Conservation (phyloP, 192 early-diverging fungal genomes). For the Kappamyces sp. region DNA sequence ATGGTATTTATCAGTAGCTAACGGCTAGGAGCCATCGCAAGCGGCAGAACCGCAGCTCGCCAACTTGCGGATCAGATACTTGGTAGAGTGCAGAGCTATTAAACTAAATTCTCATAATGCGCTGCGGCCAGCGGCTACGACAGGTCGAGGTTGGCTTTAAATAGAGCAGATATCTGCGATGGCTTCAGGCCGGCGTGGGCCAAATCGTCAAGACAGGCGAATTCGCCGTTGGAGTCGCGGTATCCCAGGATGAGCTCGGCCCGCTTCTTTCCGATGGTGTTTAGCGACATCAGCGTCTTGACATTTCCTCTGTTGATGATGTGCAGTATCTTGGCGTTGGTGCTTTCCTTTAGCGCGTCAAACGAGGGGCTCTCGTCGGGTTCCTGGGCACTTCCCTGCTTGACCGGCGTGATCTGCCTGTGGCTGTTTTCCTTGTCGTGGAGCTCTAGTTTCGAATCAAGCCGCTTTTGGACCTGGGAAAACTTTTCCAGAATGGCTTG, state of each 20-base stretch:
- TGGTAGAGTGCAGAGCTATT: conserved; percentile 1
- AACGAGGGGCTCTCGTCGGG: conserved; percentile 3
- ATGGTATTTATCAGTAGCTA: not conserved
- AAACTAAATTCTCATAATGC: not conserved
- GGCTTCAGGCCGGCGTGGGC: not conserved
- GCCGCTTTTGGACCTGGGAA: too few species aligned
- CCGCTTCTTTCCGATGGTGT: conserved; percentile 54
- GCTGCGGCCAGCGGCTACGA: too few species aligned
- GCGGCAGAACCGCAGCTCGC: conserved; percentile 10
- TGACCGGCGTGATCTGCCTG: not conserved
- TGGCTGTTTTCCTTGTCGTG: conserved; percentile 1
- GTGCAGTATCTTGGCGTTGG: conserved; percentile 29
- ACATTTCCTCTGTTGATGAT: conserved; percentile 50
- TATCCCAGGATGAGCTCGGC: conserved; percentile 49
- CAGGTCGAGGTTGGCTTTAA: not conserved
- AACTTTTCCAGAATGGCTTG: too few species aligned
- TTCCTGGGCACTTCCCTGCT: not conserved
- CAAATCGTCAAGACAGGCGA: not conserved
- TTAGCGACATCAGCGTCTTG: conserved; percentile 47
- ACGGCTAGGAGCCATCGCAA: conserved; percentile 10
- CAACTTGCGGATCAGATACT: conserved; percentile 5
- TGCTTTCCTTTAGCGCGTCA: conserved; percentile 10
- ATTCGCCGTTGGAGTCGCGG: conserved; percentile 27
- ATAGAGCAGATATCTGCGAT: conserved; percentile 2
- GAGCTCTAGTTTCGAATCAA: too few species aligned